phyloP scores from a whole-genome alignment of 345 rosid species.

The Sisymbrium irio region DNA sequence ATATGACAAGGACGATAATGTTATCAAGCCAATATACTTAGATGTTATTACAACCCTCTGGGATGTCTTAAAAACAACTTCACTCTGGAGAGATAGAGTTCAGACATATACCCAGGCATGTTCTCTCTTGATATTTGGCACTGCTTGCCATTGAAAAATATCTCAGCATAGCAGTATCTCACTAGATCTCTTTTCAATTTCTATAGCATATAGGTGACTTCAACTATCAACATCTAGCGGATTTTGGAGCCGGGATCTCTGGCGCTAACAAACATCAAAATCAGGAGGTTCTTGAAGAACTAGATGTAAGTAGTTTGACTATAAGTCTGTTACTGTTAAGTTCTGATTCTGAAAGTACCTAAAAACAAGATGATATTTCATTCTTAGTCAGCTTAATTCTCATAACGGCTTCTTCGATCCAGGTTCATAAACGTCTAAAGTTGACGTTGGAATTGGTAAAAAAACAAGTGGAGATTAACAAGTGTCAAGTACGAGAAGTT shows the following conservation, averaged over 20 bases:
- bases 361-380: background rate
- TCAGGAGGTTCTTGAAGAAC: slow-evolving; percentile 85
- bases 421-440: slow-evolving; percentile 84
- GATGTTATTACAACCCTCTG: slow-evolving; percentile 82
- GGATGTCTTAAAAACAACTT: slow-evolving; percentile 77
- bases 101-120: slow-evolving; percentile 74
- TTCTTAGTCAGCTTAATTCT: slow-evolving; percentile 6
- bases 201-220: slow-evolving; percentile 86
- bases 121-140: slow-evolving; percentile 6
- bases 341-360: background rate
- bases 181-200: background rate
- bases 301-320: slow-evolving; percentile 67
- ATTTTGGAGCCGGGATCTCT: slow-evolving; percentile 95
- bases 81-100: slow-evolving; percentile 91
- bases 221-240: slow-evolving; percentile 70
- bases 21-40: slow-evolving; percentile 78
- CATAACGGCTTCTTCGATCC: background rate
- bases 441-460: slow-evolving; percentile 74
- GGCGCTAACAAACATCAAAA: slow-evolving; percentile 74
- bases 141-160: background rate
- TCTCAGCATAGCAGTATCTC: slow-evolving; percentile 14
- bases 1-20: slow-evolving; percentile 81
- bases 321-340: background rate
- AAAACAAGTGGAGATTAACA: slow-evolving; percentile 87
- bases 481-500: slow-evolving; percentile 57